Base-by-base conservation (phyloP, 768 basidiomycete species). In the Tylopilus subfusipes region DNA sequence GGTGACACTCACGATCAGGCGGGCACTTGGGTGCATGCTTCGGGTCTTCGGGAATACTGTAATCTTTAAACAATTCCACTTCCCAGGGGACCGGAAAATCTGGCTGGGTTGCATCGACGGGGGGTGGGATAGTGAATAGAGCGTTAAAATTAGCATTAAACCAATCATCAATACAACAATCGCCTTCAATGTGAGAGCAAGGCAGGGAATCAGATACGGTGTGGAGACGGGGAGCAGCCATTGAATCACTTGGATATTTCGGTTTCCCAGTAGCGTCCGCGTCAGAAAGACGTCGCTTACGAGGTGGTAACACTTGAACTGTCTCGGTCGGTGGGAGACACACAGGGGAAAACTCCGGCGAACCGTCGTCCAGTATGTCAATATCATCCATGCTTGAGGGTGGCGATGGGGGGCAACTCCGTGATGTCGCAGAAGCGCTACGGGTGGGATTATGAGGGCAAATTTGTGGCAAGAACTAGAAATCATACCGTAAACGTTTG, bases 251-350 rank as follows among this genome's bases (percentile, higher is more conserved):
- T 0, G 68, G 65, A n/a, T 68, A 68, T 34, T 77, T 76, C 1
- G 65, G 33, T 33, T 55, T n/a, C 1, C 38, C 31, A 0, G 56
- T 34, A 2, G 36, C 42, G 9, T 68, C 71, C 3, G 63, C 53
- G 12, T 75, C 71, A 2, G 76, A 78, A 13, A 75, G 45, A 5
- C 72, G 66, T 36, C 77, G 73, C 55, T 78, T 77, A 43, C 54
- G 60, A 59, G 54, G 48, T 38, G n/a, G 33, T n/a, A 36, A 2
- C 2, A 21, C 29, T 16, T n/a, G 1, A n/a, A 33, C 42, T 12
- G 8, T 47, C 14, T 48, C 36, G 4, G 46, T 19, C 5, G 8
- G 48, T 0, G 30, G 34, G 27, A 27, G 16, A 21, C 33, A n/a
- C 2, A n/a, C 19, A 19, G 13, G 2, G 19, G 33, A 21, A 53